Evolutionary conservation across 768 basidiomycete genomes (phyloP), one percentile per base, ranked within the genome.

Genomic region (Tephrocybe sp.): DNA sequence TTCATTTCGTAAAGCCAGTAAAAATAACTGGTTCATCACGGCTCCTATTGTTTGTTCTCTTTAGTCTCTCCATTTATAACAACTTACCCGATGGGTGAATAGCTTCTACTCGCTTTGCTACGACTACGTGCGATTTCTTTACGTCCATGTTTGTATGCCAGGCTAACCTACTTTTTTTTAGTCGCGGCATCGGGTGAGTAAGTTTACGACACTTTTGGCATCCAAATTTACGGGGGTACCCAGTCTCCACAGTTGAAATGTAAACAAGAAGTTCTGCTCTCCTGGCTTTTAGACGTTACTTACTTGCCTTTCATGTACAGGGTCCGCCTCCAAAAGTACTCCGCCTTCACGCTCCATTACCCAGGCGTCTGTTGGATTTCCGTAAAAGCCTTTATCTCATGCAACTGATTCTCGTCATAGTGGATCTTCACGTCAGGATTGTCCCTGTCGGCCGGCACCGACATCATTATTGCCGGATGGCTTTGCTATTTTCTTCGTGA

Each of bases 401-500:
- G 9, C 8, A 34, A 21, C 11, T 26, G 9, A 15, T 24, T 34
- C 17, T 15, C 5, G 20, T 8, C 24, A 6, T 23, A 76, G 75
- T 74, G 71, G 66, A 48, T 76, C 8, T 75, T 76, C 41, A 76
- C 75, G 11, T 61, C 69, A 9, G 75, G 75, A 4, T 66, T 76
- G 5, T 66, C 69, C 1, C 60, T 76, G 37, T 76, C 75, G 1
- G 67, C 71, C 8, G 64, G 65, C 6, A 67, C 68, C 1, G 75
- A 76, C 43, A 41, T 74, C 9, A 52, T 75, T 26, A 67, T 76
- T 43, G 70, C 75, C 2, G 58, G 60, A 17, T 71, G 64, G 50
- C 56, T 76, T 52, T 73, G 65, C 21, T 62, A 72, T 56, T 71
- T 70, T 17, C 53, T 76, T 4, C 66, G 65, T 33, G 60, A 57